Evolutionary conservation across 805 yeast genomes (phyloP).

Genomic region (Gaillardinia entomophila): DNA sequence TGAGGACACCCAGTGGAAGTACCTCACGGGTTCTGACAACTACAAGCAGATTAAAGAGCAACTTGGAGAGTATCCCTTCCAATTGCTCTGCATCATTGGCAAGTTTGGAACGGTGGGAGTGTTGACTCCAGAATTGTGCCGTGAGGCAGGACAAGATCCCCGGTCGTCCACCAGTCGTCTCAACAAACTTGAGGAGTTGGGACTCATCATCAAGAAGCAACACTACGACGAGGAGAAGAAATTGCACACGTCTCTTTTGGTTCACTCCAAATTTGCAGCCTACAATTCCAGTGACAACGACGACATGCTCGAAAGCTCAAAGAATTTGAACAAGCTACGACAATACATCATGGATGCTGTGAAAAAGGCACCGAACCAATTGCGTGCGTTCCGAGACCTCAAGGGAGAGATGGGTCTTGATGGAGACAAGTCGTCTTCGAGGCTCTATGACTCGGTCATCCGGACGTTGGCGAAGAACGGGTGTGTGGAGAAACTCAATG

Average conservation of each 20-base stretch:
- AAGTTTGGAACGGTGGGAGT: constrained; percentile 52
- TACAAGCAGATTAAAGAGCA: constrained; percentile 44
- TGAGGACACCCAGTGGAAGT: constrained; percentile 52
- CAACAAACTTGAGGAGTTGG: constrained; percentile 45
- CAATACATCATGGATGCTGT: constrained; percentile 42
- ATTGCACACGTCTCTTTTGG: constrained; percentile 49
- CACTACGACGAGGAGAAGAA: constrained; percentile 32
- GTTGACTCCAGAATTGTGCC: constrained; percentile 50
- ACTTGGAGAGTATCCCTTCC: constrained; percentile 47
- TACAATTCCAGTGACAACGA: no score
- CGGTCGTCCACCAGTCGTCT: constrained; percentile 63
- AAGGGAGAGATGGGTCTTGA: constrained; percentile 53
- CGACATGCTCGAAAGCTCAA: constrained; percentile 20
- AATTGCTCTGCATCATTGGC: constrained; percentile 59
- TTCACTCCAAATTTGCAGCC: constrained; percentile 42
- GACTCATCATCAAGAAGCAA: constrained; percentile 38
- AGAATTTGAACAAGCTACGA: constrained; percentile 24
- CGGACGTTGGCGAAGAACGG: constrained; percentile 40
- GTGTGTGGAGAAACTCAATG: constrained; percentile 46
- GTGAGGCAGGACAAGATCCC: constrained; percentile 60
- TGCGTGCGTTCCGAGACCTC: constrained; percentile 57
- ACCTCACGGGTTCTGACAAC: constrained; percentile 45
- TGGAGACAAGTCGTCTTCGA: constrained; percentile 30
- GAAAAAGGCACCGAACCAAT: constrained; percentile 52
- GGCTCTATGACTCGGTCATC: constrained; percentile 45